Evolutionary conservation across 352 stramenopile species (phyloP), one percentile per base, ranked within the genome.

Genomic region (Phytophthora meadii): DNA sequence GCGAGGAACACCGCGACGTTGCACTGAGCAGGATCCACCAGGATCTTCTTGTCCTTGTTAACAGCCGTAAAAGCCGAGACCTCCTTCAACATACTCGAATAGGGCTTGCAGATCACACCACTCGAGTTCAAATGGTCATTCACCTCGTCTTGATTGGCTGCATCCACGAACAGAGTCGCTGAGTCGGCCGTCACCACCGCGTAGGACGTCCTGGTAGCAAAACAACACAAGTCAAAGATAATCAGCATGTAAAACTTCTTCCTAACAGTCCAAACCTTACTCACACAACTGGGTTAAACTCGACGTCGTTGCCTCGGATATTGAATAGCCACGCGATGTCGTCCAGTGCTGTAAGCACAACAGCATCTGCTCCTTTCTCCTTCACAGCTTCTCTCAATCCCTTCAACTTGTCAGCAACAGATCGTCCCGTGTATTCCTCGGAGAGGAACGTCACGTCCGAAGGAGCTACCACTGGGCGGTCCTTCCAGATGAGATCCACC

Each of bases 251-350:
- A 52, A 25, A 32, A 7, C 24, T 8, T 30, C 15, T 28, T 37
- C 24, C 5, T 37, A 47, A 34, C 4, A n/a, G 5, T n/a, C 4
- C 17, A 30, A n/a, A 79, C 3, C 19, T 4, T 6, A 90, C 91
- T 66, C 97, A 98, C 70, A 98, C 95, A 5, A 99, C 94, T 6
- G 98, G 98, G 74, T 98, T 99, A 65, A 97, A 99, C 62, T 97
- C 87, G 57, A 99, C 88, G 72, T 99, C 98, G 46, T 88, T 90
- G 56, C 97, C 98, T 24, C 98, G 91, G 28, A 99, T 89, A 79
- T 99, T 99, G 57, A 99, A 92, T 4, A 99, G 87, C 88, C 98
- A 99, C 32, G 89, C 90, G 30, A 98, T 97, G 68, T 99, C 98
- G 70, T 99, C 97, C 7, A 99, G 84, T 5, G 97, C 94, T 24